Conservation (phyloP, 208 protist species). For the Trypanosomatidae sp. region DNA sequence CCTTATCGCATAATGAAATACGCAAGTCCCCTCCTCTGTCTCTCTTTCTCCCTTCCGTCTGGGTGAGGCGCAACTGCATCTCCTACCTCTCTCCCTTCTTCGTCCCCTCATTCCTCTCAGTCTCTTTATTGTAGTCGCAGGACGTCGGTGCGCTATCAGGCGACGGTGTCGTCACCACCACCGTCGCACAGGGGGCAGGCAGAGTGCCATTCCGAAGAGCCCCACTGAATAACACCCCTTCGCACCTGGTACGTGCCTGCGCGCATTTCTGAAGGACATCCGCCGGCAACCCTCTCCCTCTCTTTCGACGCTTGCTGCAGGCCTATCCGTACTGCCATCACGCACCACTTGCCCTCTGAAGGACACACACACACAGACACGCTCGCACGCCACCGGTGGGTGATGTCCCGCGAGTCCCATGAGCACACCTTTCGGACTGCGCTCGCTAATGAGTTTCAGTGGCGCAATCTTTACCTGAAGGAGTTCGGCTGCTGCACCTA, state of each 20-base stretch:
- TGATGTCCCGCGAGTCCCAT: slow-evolving; percentile 8
- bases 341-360: background rate
- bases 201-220: no score
- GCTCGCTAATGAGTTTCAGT: slow-evolving; percentile 80
- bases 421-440: slow-evolving; percentile 41
- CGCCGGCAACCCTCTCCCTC: background rate
- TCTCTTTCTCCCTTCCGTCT: background rate
- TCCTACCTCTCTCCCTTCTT: background rate
- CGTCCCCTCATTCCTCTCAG: background rate
- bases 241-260: background rate
- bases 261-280: background rate
- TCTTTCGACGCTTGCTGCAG: background rate
- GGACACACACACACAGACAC: background rate
- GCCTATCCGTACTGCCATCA: background rate
- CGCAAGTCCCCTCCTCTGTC: background rate
- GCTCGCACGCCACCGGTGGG: background rate
- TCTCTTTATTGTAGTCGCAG: background rate
- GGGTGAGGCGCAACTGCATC: no score
- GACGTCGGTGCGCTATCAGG: background rate
- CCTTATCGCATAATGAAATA: background rate
- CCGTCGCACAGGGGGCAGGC: background rate
- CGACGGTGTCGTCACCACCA: background rate
- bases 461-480: slow-evolving; percentile 79
- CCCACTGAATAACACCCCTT: background rate
- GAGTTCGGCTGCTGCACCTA: slow-evolving; percentile 76